phyloP scores from a whole-genome alignment of 2,329 filamentous ascomycete genomes.

The Beauveria varroae region DNA sequence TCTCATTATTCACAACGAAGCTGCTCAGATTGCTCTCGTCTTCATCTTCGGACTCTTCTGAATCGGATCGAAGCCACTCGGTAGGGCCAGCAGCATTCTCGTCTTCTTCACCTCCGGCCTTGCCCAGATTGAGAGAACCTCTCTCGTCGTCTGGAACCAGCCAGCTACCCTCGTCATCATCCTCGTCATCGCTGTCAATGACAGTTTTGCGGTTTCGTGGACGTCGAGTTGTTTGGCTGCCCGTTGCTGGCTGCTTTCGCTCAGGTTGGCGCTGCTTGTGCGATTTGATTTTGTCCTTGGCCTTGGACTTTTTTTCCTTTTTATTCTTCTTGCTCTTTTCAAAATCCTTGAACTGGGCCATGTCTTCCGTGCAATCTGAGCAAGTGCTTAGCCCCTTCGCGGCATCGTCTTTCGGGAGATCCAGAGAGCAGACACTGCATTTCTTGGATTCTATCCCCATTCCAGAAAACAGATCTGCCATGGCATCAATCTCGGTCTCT shows the following conservation, averaged over 20 bases:
- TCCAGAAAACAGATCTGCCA: constrained; percentile 80
- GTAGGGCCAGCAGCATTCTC: constrained; percentile 84
- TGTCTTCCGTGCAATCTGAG: constrained; percentile 64
- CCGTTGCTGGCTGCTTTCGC: constrained; percentile 17
- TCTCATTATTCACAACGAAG: constrained; percentile 48
- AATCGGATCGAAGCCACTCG: constrained; percentile 69
- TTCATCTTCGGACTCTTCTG: constrained; percentile 46
- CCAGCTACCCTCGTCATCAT: constrained; percentile 70
- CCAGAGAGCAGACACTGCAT: constrained; percentile 75
- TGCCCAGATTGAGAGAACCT: constrained; percentile 54
- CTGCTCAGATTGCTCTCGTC: constrained; percentile 46
- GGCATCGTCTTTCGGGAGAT: constrained; percentile 46
- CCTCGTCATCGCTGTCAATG: constrained; percentile 60
- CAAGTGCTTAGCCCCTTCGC: constrained; percentile 48
- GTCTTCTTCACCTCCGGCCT: constrained; percentile 77
- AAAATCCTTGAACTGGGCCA: constrained; percentile 50
- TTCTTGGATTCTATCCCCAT: constrained; percentile 70
- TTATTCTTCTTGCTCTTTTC: constrained; percentile 35
- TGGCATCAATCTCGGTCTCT: constrained; percentile 65
- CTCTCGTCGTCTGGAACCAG: constrained; percentile 64
- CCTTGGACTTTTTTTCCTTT: constrained; percentile 22
- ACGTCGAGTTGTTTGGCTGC: constrained; percentile 22
- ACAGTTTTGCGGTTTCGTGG: constrained; percentile 48
- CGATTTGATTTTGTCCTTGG: constrained; percentile 16
- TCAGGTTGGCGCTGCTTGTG: not conserved